Base-by-base conservation (phyloP, 2,329 filamentous ascomycete genomes). In the Beauveria sp. region DNA sequence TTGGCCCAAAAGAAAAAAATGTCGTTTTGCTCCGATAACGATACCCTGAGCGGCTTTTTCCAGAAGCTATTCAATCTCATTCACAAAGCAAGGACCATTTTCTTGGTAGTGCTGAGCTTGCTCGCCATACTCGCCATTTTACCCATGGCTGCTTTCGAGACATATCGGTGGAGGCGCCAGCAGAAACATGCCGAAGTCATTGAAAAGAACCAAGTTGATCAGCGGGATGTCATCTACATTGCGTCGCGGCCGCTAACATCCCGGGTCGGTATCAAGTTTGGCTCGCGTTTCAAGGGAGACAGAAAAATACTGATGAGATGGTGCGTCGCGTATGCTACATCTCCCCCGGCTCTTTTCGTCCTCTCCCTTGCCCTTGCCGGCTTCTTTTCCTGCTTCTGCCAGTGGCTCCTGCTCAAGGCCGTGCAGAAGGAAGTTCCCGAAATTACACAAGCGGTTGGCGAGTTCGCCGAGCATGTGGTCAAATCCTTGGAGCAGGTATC, bases 181-280 rank as follows among this genome's bases (percentile, higher is more conserved):
- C 84, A 88, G 72, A 79, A 87, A 66, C 86, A 88, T 62, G 84
- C 90, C 24, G 77, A 80, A 60, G 78, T 92, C 38, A 81, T 96
- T 66, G 78, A 81, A 51, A 78, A 82, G 66, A 79, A 87, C 60
- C 82, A 85, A 34, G 86, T 86, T 70, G 92, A 98, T 69, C 83
- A 89, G 1, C 86, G 96, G 81, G 93, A 98, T 71, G 86, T 93
- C 42, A 85, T 96, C 47, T 96, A 97, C 75, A 89, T 97, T 66
- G 86, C 88, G 38, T 93, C 91, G 40, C 85, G 91, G 24, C 92
- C 93, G 1, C 85, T 88, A 67, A 90, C 91, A 1, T 85, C 91
- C 1, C 81, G 81, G 2, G 77, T 82, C 30, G 93, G 93, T 46
- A 82, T 96, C 71, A 87, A 83, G 74, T 67, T 90, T 22, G 85